Evolutionary conservation across 2,329 filamentous ascomycete genomes (phyloP).

Genomic region (Whalleya microplaca): DNA sequence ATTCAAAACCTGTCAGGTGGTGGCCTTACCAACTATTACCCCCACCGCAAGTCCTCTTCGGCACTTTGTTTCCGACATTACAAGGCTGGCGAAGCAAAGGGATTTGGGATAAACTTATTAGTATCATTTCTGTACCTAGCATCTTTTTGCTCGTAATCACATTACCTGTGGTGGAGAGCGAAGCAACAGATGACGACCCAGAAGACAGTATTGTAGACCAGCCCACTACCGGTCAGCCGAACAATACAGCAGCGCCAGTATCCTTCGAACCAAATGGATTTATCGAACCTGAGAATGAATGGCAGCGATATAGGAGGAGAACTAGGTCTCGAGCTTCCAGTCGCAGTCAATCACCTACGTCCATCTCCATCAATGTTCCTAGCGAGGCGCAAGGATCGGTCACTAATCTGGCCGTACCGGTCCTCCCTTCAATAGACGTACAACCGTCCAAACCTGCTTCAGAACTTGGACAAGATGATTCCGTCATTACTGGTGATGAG

Average conservation of each 20-base stretch:
- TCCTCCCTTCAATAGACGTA: conserved; percentile 20
- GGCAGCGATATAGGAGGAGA: conserved; percentile 61
- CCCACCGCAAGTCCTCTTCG: conserved; percentile 69
- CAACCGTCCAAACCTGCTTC: conserved; percentile 29
- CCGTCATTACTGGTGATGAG: conserved; percentile 40
- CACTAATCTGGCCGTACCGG: conserved; percentile 9
- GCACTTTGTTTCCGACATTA: conserved; percentile 85
- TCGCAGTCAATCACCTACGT: conserved; percentile 38
- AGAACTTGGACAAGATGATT: conserved; percentile 32
- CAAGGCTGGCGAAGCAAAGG: conserved; percentile 80
- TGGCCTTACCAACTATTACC: conserved; percentile 81
- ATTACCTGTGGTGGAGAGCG: conserved; percentile 83
- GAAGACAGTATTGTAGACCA: conserved; percentile 43
- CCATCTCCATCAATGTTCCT: conserved; percentile 32
- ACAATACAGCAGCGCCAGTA: conserved; percentile 40
- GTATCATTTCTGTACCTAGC: conserved; percentile 82
- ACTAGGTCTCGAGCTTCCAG: conserved; percentile 41
- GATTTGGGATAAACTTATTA: conserved; percentile 83
- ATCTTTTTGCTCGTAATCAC: conserved; percentile 91
- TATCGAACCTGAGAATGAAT: conserved; percentile 55
- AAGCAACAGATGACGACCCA: conserved; percentile 54
- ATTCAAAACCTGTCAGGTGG: conserved; percentile 63
- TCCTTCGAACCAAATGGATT: conserved; percentile 39
- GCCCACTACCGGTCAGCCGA: conserved; percentile 31
- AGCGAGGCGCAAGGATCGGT: conserved; percentile 6